phyloP scores from a whole-genome alignment of 148 eudicot genomes.

The Persicaria tinctoria region DNA sequence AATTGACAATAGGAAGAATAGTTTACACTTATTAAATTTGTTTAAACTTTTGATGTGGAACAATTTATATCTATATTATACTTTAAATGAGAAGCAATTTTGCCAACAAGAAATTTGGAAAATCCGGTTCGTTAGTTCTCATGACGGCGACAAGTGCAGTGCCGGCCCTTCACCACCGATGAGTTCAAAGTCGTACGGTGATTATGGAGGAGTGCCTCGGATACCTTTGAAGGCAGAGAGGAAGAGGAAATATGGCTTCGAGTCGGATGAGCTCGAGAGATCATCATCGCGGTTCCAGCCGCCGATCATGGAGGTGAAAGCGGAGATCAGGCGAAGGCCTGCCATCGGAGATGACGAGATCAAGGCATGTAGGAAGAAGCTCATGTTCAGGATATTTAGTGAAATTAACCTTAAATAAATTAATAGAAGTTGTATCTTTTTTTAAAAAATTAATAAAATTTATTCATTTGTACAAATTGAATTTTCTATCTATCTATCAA shows the following conservation, averaged over 20 bases:
- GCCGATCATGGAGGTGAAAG: not conserved
- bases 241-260: slow-evolving; percentile 15
- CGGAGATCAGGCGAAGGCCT: slow-evolving; percentile 13
- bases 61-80: no score
- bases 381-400: slow-evolving; percentile 20
- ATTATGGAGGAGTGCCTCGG: not conserved
- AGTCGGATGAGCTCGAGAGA: not conserved
- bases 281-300: slow-evolving; percentile 8
- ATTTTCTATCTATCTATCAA: no score
- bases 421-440: no score
- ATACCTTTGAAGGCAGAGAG: not conserved
- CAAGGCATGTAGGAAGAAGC: slow-evolving; percentile 45
- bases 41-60: no score
- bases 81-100: no score
- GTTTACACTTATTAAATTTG: no score
- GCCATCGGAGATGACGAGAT: slow-evolving; percentile 31
- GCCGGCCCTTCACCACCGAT: slow-evolving; percentile 12
- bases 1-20: no score
- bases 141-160: slow-evolving; percentile 14
- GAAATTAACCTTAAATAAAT: no score
- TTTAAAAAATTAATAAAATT: no score
- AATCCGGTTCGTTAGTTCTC: slow-evolving; percentile 35
- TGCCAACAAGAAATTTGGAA: not conserved
- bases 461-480: no score
- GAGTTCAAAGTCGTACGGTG: slow-evolving; percentile 2